phyloP scores from a whole-genome alignment of 1,284 basidiomycete species.

The Leccinum huronense region DNA sequence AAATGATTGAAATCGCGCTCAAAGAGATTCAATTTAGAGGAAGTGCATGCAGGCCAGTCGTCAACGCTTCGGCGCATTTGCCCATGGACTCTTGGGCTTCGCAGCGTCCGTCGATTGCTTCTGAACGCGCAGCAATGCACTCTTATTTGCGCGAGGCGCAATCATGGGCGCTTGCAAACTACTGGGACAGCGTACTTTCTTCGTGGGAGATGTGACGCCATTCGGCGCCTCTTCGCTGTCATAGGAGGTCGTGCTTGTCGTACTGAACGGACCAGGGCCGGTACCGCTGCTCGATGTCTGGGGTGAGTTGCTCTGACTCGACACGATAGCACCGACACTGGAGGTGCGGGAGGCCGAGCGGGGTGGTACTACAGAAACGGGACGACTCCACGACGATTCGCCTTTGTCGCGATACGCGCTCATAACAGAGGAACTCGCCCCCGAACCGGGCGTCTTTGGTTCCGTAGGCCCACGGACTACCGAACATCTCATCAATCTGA shows the following conservation, averaged over 20 bases:
- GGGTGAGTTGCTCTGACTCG: conserved; percentile 28
- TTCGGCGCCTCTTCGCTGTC: conserved; percentile 21
- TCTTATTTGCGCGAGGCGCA: conserved; percentile 67
- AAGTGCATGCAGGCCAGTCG: conserved; percentile 7
- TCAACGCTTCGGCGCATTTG: conserved; percentile 32
- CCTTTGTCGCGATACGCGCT: conserved; percentile 28
- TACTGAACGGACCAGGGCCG: conserved; percentile 29
- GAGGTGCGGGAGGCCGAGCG: conserved; percentile 31
- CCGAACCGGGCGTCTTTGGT: conserved; percentile 41
- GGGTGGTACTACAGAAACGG: conserved; percentile 27
- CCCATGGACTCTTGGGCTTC: conserved; percentile 36
- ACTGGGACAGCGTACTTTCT: conserved; percentile 45
- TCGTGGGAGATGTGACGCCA: conserved; percentile 25
- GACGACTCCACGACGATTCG: conserved; percentile 17
- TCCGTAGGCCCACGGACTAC: conserved; percentile 44
- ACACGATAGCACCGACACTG: conserved; percentile 2
- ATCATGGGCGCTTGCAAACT: conserved; percentile 59
- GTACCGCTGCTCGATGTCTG: conserved; percentile 33
- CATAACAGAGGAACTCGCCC: conserved; percentile 39
- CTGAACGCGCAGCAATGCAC: conserved; percentile 66
- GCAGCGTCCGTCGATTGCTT: conserved; percentile 41
- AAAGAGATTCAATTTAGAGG: not conserved
- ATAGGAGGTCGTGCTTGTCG: conserved; percentile 24
- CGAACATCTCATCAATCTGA: conserved; percentile 5
- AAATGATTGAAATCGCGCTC: conserved; percentile 8